Evolutionary conservation across 2,329 filamentous ascomycete genomes (phyloP).

Genomic region (Pseudogymnoascus sp.): DNA sequence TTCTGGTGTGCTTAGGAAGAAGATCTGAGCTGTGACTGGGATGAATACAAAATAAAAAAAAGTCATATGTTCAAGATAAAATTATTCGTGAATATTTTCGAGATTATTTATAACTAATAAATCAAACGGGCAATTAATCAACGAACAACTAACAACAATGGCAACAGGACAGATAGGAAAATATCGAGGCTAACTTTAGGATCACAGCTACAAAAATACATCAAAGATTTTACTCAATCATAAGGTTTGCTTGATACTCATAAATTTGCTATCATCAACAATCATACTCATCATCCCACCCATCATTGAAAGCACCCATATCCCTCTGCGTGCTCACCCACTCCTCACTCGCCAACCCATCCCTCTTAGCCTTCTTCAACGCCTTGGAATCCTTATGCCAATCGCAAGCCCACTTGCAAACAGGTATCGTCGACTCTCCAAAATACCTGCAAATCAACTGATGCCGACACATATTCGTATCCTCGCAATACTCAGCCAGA

Average conservation of each 20-base stretch:
- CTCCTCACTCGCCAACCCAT: conserved; percentile 53
- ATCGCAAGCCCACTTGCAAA: conserved; percentile 71
- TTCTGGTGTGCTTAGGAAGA: conserved; percentile 31
- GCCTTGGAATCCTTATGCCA: conserved; percentile 63
- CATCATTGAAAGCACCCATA: conserved; percentile 50
- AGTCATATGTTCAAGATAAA: background rate
- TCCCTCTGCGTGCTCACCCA: conserved; percentile 59
- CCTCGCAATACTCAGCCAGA: conserved; percentile 77
- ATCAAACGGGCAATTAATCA: background rate
- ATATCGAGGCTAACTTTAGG: too few relatives aligned
- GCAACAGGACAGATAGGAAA: background rate
- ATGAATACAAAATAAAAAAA: background rate
- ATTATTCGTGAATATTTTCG: background rate
- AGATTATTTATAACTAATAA: background rate
- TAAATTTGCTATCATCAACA: conserved; percentile 17
- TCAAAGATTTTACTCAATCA: background rate
- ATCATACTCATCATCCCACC: conserved; percentile 43
- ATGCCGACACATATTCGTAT: conserved; percentile 67
- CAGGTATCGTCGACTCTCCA: conserved; percentile 53
- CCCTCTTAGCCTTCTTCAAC: conserved; percentile 51
- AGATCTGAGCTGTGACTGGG: conserved; percentile 14
- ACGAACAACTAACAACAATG: background rate
- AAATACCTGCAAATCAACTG: conserved; percentile 70
- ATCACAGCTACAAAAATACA: background rate
- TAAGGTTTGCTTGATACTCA: background rate